Percentiles rank a stretch among this genome's conserved stretches.
These are phyloP conservation scores for Eleusine indica DNA, from an alignment of 176 grass and related monocot genomes.

Conservation along the genomic window DNA sequence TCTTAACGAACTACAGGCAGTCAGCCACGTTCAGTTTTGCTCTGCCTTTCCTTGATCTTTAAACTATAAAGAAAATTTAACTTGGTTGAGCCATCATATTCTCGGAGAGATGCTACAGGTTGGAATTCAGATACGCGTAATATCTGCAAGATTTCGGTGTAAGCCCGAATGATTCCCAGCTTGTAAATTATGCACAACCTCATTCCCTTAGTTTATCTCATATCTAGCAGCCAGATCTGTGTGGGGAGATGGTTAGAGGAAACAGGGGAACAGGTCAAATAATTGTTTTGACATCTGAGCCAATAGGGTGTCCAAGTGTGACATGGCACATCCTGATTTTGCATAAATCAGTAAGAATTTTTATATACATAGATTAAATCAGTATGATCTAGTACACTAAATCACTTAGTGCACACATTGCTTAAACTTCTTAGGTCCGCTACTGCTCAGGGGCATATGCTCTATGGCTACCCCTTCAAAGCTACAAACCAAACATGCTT, in stretches of 20 bases:
- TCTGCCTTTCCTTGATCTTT: background rate
- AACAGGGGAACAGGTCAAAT: no score
- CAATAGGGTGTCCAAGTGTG: no score
- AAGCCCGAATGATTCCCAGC: background rate
- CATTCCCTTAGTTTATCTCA: background rate
- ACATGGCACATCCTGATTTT: no score
- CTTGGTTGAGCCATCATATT: slow-evolving; percentile 29
- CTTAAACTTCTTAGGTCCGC: no score
- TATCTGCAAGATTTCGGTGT: slow-evolving; percentile 44
- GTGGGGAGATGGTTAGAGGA: slow-evolving; percentile 4
- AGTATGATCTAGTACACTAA: no score
- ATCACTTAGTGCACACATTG: no score
- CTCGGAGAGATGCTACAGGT: background rate
- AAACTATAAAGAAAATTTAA: background rate
- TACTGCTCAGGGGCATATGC: no score
- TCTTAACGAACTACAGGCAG: background rate
- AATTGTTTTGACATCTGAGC: no score
- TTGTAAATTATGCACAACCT: slow-evolving; percentile 2
- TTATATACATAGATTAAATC: no score
- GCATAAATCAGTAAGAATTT: no score
- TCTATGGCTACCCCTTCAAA: no score
- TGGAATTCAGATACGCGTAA: slow-evolving; percentile 22
- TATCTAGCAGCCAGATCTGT: slow-evolving; percentile 12
- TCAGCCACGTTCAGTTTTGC: background rate
- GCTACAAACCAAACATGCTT: no score